Conservation (phyloP, 2,329 filamentous ascomycete species). For the Botryotinia narcissicola region DNA sequence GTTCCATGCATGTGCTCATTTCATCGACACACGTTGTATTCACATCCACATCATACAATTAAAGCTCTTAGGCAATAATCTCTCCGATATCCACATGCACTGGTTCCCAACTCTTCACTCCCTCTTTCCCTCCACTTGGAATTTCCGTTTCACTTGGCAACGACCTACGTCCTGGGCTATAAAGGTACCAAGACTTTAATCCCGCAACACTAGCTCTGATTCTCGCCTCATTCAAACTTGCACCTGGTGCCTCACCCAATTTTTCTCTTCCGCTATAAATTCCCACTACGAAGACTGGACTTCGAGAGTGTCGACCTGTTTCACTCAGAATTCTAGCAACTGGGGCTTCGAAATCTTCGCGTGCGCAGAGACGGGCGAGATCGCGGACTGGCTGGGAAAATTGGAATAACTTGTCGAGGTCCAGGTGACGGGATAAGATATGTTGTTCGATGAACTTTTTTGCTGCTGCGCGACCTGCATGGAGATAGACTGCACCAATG, state of each 20-base stretch:
- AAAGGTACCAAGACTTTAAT: conserved; percentile 94
- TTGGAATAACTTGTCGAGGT: conserved; percentile 74
- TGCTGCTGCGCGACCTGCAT: conserved; percentile 74
- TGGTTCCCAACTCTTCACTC: conserved; percentile 47
- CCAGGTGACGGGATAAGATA: conserved; percentile 75
- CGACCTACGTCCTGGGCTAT: conserved; percentile 60
- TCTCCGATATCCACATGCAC: conserved; percentile 57
- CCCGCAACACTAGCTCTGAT: conserved; percentile 78
- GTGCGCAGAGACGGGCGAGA: conserved; percentile 74
- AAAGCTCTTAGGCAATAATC: conserved; percentile 42
- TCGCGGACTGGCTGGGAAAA: conserved; percentile 85
- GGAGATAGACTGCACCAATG: conserved; percentile 80
- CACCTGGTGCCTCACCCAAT: conserved; percentile 83
- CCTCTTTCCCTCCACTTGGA: conserved; percentile 40
- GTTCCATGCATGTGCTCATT: conserved; percentile 13
- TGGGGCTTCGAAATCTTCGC: conserved; percentile 85
- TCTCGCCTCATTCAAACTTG: conserved; percentile 74
- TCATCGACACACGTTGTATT: neutral
- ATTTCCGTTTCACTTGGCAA: conserved; percentile 47
- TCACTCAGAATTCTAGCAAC: conserved; percentile 86
- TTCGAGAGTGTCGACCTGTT: conserved; percentile 79
- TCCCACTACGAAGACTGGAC: conserved; percentile 89
- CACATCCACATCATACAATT: neutral
- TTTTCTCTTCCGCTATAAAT: conserved; percentile 91
- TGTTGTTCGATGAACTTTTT: conserved; percentile 83